Evolutionary conservation across 768 basidiomycete species (phyloP).

Genomic region (Scleroderma citrinum): DNA sequence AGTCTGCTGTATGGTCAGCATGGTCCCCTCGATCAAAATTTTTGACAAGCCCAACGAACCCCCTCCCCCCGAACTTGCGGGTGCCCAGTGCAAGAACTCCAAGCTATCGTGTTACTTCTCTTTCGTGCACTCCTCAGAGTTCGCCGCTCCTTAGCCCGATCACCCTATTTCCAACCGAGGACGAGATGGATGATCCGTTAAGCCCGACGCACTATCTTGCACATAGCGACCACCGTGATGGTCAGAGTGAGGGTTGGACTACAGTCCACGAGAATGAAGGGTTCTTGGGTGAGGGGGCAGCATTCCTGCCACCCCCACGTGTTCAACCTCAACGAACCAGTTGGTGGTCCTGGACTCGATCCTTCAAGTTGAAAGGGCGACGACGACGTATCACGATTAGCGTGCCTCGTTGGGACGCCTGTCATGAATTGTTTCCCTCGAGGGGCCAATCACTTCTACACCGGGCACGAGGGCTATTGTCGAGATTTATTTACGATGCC

Average conservation of each 20-base stretch:
- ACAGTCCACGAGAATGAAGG: constrained; percentile 10
- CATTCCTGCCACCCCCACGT: constrained; percentile 32
- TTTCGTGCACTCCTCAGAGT: constrained; percentile 31
- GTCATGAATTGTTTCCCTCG: constrained; percentile 10
- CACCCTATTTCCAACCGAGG: constrained; percentile 33
- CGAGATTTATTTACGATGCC: constrained; percentile 35
- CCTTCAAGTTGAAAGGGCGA: constrained; percentile 50
- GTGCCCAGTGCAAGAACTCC: constrained; percentile 31
- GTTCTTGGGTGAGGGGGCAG: constrained; percentile 1
- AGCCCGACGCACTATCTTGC: constrained; percentile 43
- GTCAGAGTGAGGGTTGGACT: constrained; percentile 29
- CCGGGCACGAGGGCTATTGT: constrained; percentile 26
- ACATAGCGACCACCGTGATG: constrained; percentile 34
- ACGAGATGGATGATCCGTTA: constrained; percentile 42
- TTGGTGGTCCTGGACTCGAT: constrained; percentile 41
- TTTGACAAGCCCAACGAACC: constrained; percentile 35
- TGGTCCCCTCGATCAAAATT: constrained; percentile 39
- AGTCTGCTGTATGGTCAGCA: constrained; percentile 33
- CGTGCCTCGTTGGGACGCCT: constrained; percentile 31
- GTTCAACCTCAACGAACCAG: constrained; percentile 17
- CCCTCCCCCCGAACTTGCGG: constrained; percentile 37
- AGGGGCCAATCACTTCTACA: constrained; percentile 4
- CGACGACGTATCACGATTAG: constrained; percentile 48
- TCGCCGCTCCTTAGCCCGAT: constrained; percentile 36
- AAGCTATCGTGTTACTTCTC: constrained; percentile 35